A percentile compares a stretch with the other conserved stretches of the same genome.
phyloP scores from a whole-genome alignment of 805 yeast species.

The Starmerella vitae region DNA sequence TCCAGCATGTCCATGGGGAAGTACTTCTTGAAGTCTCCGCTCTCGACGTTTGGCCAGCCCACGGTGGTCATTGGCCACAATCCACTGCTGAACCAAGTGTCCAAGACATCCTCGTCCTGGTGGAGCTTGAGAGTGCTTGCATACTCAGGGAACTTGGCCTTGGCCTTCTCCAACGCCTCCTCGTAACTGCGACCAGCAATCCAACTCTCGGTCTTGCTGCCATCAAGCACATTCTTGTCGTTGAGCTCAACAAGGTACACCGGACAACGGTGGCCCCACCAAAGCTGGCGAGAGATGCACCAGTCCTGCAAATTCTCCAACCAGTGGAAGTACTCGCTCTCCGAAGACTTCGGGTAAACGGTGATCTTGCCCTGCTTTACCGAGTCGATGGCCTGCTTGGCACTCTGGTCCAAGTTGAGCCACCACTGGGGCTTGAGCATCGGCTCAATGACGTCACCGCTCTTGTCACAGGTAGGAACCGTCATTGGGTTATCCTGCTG shows the following conservation, averaged over 20 bases:
- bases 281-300: conserved; percentile 90
- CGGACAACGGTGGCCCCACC: conserved; percentile 99
- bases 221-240: conserved; percentile 44
- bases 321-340: conserved; percentile 91
- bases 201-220: conserved; percentile 65
- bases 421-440: conserved; percentile 98
- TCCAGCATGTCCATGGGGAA: conserved; percentile 90
- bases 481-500: conserved; percentile 94
- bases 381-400: conserved; percentile 70
- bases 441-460: conserved; percentile 96
- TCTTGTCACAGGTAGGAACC: conserved; percentile 85
- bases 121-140: conserved; percentile 49
- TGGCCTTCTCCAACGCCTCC: conserved; percentile 79
- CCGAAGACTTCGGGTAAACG: conserved; percentile 78
- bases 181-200: conserved; percentile 71
- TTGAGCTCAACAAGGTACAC: conserved; percentile 77
- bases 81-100: conserved; percentile 98
- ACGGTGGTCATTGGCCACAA: conserved; percentile 94
- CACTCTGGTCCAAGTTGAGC: conserved; percentile 86
- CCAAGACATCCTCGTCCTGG: conserved; percentile 96
- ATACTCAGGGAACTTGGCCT: conserved; percentile 51
- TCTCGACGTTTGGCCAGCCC: conserved; percentile 73
- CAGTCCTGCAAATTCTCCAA: conserved; percentile 92
- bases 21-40: conserved; percentile 58
- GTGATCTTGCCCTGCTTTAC: conserved; percentile 69